Conservation (phyloP, 2,329 filamentous ascomycete species). For the Monosporascus sp. region DNA sequence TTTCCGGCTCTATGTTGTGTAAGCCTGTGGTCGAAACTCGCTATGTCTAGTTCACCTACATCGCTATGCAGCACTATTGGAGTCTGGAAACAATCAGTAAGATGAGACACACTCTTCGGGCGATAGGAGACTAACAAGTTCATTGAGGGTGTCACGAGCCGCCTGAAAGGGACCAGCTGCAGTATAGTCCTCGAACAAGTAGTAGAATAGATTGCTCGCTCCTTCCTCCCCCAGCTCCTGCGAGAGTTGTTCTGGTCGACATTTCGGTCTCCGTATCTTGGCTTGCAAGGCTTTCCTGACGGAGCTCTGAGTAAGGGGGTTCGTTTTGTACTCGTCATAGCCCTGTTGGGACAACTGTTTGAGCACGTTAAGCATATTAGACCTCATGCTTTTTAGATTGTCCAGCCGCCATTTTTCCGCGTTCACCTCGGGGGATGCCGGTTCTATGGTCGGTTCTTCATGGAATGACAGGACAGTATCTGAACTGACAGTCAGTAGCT, state of each 20-base stretch:
- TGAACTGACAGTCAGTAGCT: conserved; percentile 19
- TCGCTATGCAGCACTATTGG: conserved; percentile 27
- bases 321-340: conserved; percentile 30
- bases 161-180: conserved; percentile 50
- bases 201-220: conserved; percentile 59
- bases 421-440: conserved; percentile 17
- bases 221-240: conserved; percentile 35
- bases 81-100: conserved; percentile 23
- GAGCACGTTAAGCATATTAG: conserved; percentile 33
- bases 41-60: conserved; percentile 18
- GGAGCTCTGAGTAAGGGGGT: conserved; percentile 37
- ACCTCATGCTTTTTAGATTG: conserved; percentile 30
- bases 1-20: conserved; percentile 19
- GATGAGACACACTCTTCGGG: background rate
- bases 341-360: conserved; percentile 32
- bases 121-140: conserved; percentile 32
- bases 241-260: background rate
- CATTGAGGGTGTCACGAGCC: conserved; percentile 40
- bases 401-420: conserved; percentile 13
- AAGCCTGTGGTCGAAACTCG: background rate
- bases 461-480: conserved; percentile 67
- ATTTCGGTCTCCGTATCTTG: conserved; percentile 15
- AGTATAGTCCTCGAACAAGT: conserved; percentile 61
- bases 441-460: conserved; percentile 43
- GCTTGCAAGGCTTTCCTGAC: conserved; percentile 25